These are phyloP conservation scores for Brassica hybrid DNA, from an alignment of 441 rosid species.

Conservation along the genomic window DNA sequence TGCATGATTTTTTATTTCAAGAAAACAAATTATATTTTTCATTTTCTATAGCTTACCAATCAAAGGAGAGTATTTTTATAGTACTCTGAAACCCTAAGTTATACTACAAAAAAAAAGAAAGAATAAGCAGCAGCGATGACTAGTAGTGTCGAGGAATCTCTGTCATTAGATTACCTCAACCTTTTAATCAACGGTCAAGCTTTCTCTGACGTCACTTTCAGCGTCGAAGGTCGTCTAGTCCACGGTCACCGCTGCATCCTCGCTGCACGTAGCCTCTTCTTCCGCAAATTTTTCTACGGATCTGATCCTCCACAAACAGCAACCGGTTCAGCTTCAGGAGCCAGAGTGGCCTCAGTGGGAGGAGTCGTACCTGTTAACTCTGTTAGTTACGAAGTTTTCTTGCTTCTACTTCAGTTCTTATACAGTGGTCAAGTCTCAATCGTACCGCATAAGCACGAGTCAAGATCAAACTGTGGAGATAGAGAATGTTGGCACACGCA, in stretches of 20 bases:
- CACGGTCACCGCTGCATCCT: conserved; percentile 94
- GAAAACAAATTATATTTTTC: not conserved
- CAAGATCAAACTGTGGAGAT: conserved; percentile 90
- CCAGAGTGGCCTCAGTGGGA: conserved; percentile 35
- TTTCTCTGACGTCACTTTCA: conserved; percentile 95
- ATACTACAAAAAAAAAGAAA: no score
- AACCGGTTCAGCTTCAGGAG: conserved; percentile 37
- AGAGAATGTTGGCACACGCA: conserved; percentile 97
- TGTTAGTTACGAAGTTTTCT: conserved; percentile 91
- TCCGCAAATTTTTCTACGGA: conserved; percentile 86
- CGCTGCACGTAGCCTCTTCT: conserved; percentile 86
- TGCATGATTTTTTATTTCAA: not conserved
- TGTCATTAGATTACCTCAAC: conserved; percentile 87
- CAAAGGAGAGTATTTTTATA: not conserved
- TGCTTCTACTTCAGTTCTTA: conserved; percentile 82
- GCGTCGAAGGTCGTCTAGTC: conserved; percentile 90
- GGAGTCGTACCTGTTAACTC: conserved; percentile 87
- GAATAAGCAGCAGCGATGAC: conserved; percentile 32
- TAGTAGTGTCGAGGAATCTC: conserved; percentile 63
- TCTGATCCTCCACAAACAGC: conserved; percentile 56
- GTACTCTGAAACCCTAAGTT: conserved; percentile 24
- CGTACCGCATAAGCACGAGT: conserved; percentile 89
- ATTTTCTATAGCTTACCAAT: conserved; percentile 2
- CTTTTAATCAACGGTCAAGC: conserved; percentile 94
- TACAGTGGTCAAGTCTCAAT: conserved; percentile 92